phyloP scores from a whole-genome alignment of 1,284 basidiomycete genomes.

The Kwoniella shivajii region DNA sequence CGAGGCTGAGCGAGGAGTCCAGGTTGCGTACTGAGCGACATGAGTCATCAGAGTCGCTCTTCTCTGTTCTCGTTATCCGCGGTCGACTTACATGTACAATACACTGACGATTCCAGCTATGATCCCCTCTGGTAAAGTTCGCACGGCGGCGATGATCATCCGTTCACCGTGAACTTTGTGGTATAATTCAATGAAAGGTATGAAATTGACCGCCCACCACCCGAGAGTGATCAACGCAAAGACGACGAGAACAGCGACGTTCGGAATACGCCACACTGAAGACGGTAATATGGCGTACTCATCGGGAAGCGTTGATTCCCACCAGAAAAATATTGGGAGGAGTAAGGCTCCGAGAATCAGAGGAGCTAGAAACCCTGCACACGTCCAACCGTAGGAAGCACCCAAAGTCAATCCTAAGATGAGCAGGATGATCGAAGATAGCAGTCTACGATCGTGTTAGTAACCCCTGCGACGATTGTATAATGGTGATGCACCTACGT shows the following conservation, averaged over 20 bases:
- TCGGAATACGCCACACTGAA: conserved; percentile 38
- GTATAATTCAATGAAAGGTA: neutral
- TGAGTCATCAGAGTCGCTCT: too few relatives aligned
- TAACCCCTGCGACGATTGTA: too few relatives aligned
- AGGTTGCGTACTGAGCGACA: neutral
- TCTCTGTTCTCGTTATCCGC: too few relatives aligned
- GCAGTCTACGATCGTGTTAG: too few relatives aligned
- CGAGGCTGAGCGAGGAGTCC: neutral
- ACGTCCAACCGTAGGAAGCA: conserved; percentile 44
- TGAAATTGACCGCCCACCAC: conserved; percentile 20
- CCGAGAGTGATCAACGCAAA: conserved; percentile 30
- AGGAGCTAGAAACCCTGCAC: conserved; percentile 46
- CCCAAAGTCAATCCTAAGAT: conserved; percentile 50
- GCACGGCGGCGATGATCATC: conserved; percentile 26
- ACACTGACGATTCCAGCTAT: conserved; percentile 21
- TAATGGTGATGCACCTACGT: too few relatives aligned
- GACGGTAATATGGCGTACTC: conserved; percentile 37
- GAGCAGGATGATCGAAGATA: conserved; percentile 41
- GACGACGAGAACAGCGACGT: conserved; percentile 36
- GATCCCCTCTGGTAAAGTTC: conserved; percentile 29
- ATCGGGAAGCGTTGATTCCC: conserved; percentile 31
- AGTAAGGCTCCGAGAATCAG: conserved; percentile 45
- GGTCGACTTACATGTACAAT: too few relatives aligned
- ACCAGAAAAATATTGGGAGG: conserved; percentile 44
- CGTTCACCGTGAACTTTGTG: conserved; percentile 16